A percentile compares a stretch with the other conserved stretches of the same genome.
phyloP scores from a whole-genome alignment of 2,329 filamentous ascomycete species.

The Mycosphaerella sp. region DNA sequence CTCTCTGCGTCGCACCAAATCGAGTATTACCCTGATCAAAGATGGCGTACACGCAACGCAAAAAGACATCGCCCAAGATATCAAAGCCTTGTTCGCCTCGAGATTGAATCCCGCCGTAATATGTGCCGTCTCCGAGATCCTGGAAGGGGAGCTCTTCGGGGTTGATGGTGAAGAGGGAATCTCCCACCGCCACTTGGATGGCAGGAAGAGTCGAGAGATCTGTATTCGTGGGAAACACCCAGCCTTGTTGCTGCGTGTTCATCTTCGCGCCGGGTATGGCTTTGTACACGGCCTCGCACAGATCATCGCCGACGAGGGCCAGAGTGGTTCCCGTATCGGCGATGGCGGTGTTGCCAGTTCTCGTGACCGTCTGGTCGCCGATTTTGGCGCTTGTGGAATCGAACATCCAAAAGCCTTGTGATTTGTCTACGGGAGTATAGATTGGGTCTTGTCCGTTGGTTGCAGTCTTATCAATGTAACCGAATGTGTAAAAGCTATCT shows the following conservation, averaged over 20 bases:
- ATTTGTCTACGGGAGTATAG: conserved; percentile 58
- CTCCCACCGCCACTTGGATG: conserved; percentile 58
- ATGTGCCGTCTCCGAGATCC: conserved; percentile 47
- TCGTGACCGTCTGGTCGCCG: conserved; percentile 44
- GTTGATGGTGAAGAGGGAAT: conserved; percentile 54
- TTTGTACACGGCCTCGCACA: conserved; percentile 56
- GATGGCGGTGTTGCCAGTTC: conserved; percentile 58
- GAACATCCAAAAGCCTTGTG: conserved; percentile 63
- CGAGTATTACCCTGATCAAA: conserved; percentile 56
- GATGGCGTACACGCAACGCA: conserved; percentile 60
- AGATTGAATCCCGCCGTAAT: conserved; percentile 61
- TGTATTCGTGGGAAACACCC: conserved; percentile 53
- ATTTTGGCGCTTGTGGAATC: conserved; percentile 47
- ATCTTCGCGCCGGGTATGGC: conserved; percentile 53
- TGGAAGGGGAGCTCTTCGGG: conserved; percentile 58
- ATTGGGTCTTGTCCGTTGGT: conserved; percentile 39
- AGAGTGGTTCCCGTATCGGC: conserved; percentile 66
- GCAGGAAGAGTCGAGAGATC: conserved; percentile 51
- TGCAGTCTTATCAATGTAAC: conserved; percentile 59
- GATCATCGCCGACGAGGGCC: conserved; percentile 55
- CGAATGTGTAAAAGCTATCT: conserved; percentile 61
- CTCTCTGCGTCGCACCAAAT: conserved; percentile 51
- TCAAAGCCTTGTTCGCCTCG: conserved; percentile 54
- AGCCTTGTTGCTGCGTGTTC: conserved; percentile 41
- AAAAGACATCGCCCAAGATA: conserved; percentile 57